Conservation (phyloP, 2,329 filamentous ascomycete genomes). For the Talaromyces sp. region DNA sequence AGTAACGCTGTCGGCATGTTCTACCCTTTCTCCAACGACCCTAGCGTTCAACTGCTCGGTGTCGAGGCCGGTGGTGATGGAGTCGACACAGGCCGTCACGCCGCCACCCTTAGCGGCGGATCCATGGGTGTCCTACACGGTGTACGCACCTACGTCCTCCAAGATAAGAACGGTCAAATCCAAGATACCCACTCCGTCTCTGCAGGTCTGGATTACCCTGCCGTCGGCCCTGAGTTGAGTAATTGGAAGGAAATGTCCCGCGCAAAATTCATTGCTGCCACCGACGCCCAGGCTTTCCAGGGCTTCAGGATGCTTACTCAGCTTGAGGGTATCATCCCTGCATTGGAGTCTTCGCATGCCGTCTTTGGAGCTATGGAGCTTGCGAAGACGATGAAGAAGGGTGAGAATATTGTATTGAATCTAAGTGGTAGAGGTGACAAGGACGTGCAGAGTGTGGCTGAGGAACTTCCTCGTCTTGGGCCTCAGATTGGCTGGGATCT, state of each 20-base stretch:
- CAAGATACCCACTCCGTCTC: constrained; percentile 94
- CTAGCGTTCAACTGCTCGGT: constrained; percentile 79
- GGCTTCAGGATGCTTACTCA: constrained; percentile 83
- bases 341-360: constrained; percentile 88
- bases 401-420: constrained; percentile 88
- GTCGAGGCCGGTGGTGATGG: constrained; percentile 96
- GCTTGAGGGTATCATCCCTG: constrained; percentile 94
- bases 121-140: constrained; percentile 92
- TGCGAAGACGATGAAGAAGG: constrained; percentile 87
- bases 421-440: constrained; percentile 92
- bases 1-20: constrained; percentile 98
- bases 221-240: constrained; percentile 88
- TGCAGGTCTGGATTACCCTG: constrained; percentile 93
- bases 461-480: constrained; percentile 83
- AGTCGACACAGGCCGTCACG: constrained; percentile 78
- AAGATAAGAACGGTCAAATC: constrained; percentile 91
- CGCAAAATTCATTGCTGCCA: constrained; percentile 85
- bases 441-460: constrained; percentile 96
- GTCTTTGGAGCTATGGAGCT: constrained; percentile 85
- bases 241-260: constrained; percentile 88
- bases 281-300: constrained; percentile 82
- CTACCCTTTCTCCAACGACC: constrained; percentile 87
- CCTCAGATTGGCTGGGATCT: constrained; percentile 75
- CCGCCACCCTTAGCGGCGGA: constrained; percentile 81
- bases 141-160: constrained; percentile 91